A percentile compares a stretch with the other conserved stretches of the same genome.
Conservation (phyloP, 768 basidiomycete species). For the Rossbeevera mucosa region DNA sequence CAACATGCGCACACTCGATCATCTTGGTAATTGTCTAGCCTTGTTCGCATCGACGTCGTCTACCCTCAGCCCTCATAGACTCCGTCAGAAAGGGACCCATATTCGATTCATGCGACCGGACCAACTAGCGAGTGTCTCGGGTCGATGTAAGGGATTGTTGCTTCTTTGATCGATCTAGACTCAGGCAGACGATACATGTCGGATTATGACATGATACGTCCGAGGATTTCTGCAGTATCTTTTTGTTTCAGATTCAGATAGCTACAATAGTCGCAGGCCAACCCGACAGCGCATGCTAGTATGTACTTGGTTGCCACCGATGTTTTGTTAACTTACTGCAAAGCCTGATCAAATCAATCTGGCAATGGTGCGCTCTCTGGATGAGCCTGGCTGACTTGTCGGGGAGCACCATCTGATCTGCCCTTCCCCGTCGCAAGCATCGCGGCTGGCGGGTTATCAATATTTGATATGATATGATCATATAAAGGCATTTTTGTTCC, state of each 20-base stretch:
- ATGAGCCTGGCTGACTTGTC: neutral
- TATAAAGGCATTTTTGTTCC: neutral
- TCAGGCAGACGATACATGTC: neutral
- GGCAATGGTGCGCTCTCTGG: neutral
- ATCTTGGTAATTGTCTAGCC: constrained; percentile 12
- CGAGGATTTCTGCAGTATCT: neutral
- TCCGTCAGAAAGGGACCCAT: constrained; percentile 16
- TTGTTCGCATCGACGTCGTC: constrained; percentile 19
- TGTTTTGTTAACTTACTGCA: neutral
- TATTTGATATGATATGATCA: no score
- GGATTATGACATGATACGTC: constrained; percentile 5
- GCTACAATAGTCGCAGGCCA: neutral
- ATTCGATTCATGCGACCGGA: constrained; percentile 9
- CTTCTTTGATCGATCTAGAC: constrained; percentile 9
- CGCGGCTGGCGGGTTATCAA: neutral
- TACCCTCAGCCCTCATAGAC: constrained; percentile 17
- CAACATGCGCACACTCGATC: neutral
- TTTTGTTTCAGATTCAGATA: constrained; percentile 5
- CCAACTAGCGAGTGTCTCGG: constrained; percentile 11
- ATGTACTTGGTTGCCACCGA: neutral
- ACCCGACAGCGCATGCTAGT: no score
- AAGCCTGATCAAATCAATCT: neutral
- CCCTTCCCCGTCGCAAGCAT: neutral
- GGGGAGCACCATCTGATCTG: neutral
- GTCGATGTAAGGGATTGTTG: neutral